Percentiles rank a stretch among this genome's conserved stretches.
phyloP scores from a whole-genome alignment of 345 rosid species.

The Cardamine occulta region DNA sequence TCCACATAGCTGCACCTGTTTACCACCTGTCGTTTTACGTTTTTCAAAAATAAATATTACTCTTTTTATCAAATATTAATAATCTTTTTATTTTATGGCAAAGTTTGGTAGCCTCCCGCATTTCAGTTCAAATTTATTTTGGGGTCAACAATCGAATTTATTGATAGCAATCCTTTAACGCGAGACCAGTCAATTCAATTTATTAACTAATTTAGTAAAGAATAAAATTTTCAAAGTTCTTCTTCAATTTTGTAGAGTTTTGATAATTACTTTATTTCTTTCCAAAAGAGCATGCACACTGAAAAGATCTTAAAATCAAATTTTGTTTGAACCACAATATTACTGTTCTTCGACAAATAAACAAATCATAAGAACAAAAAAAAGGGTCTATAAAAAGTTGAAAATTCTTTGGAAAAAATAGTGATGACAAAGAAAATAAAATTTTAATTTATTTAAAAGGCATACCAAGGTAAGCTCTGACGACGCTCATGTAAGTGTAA shows the following conservation, averaged over 20 bases:
- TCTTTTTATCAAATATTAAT: neutral
- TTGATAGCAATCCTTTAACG: neutral
- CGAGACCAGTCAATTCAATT: slow-evolving; percentile 6
- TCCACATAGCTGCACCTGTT: slow-evolving; percentile 67
- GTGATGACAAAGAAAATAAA: neutral
- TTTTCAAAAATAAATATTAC: neutral
- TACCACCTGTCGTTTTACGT: slow-evolving; percentile 52
- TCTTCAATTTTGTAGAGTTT: neutral
- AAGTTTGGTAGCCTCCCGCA: slow-evolving; percentile 1
- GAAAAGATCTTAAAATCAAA: neutral
- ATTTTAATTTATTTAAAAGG: neutral
- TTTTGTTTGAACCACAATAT: neutral
- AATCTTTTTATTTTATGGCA: neutral
- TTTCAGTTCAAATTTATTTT: slow-evolving; percentile 10
- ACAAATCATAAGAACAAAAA: neutral
- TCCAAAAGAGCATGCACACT: slow-evolving; percentile 31
- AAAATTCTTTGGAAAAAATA: neutral
- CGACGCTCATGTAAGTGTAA: slow-evolving; percentile 85
- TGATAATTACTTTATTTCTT: neutral
- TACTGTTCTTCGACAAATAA: neutral
- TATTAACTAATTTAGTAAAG: slow-evolving; percentile 15
- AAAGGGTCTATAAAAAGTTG: neutral
- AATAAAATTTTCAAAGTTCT: neutral
- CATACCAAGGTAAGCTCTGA: slow-evolving; percentile 70
- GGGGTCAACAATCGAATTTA: slow-evolving; percentile 28